A percentile compares a stretch with the other conserved stretches of the same genome.
These are phyloP conservation scores for Scheffersomyces quercinus DNA, from an alignment of 1,139 yeast genomes.

Conservation along the genomic window DNA sequence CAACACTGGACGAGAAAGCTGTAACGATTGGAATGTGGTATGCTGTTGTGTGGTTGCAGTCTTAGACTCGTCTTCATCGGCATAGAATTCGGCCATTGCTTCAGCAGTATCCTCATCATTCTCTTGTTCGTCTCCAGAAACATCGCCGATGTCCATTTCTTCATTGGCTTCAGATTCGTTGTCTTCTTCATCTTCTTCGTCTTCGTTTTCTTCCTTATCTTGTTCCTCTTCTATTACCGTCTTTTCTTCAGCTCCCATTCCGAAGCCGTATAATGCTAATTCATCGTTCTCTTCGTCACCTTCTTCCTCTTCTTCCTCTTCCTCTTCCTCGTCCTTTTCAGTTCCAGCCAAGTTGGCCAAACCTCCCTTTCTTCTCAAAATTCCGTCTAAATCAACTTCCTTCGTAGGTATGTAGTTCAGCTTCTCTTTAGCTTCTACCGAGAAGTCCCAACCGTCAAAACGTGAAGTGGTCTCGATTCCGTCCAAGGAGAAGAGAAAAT, in stretches of 20 bases:
- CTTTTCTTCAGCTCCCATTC: slow-evolving; percentile 12
- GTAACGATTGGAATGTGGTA: slow-evolving; percentile 70
- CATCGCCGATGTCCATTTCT: slow-evolving; percentile 19
- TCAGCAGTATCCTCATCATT: slow-evolving; percentile 67
- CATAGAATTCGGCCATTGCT: slow-evolving; percentile 68
- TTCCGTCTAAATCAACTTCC: slow-evolving; percentile 85
- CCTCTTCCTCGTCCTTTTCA: slow-evolving; percentile 34
- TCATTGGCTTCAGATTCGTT: slow-evolving; percentile 11
- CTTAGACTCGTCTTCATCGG: slow-evolving; percentile 51
- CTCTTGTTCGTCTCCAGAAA: slow-evolving; percentile 20
- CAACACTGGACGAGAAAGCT: slow-evolving; percentile 85
- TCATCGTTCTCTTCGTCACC: slow-evolving; percentile 24
- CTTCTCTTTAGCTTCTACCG: slow-evolving; percentile 42
- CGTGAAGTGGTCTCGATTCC: slow-evolving; percentile 49
- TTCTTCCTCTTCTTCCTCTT: slow-evolving; percentile 28
- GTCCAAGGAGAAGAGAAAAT: slow-evolving; percentile 67
- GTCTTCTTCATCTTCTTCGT: slow-evolving; percentile 16
- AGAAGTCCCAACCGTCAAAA: slow-evolving; percentile 85
- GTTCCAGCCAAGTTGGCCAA: slow-evolving; percentile 53
- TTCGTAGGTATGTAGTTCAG: slow-evolving; percentile 28
- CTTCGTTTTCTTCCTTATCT: slow-evolving; percentile 27
- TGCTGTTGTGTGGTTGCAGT: slow-evolving; percentile 47
- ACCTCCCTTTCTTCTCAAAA: slow-evolving; percentile 81
- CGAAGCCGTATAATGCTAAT: slow-evolving; percentile 23
- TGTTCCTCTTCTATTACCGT: slow-evolving; percentile 18